Conservation (phyloP, 1,284 basidiomycete species). For the Porogramme epimiltina region DNA sequence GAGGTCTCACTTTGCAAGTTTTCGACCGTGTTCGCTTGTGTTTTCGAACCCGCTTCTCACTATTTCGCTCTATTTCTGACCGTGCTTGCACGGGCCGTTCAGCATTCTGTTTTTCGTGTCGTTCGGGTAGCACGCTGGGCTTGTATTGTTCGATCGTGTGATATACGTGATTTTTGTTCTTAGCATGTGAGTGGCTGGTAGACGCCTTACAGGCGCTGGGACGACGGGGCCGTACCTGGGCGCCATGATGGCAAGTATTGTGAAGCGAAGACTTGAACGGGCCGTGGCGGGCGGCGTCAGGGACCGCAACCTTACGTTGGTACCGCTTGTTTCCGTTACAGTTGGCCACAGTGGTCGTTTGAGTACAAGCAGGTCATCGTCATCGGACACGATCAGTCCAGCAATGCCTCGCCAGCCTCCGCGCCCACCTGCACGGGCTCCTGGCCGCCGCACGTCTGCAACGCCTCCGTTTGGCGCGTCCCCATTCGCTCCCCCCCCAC, state of each 20-base stretch:
- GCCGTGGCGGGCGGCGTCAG: not conserved
- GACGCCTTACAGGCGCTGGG: no score
- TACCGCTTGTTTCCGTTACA: no score
- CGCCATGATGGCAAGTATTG: not conserved
- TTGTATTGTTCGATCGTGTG: constrained; percentile 9
- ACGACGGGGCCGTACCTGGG: not conserved
- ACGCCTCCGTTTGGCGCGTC: not conserved
- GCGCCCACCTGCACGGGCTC: not conserved
- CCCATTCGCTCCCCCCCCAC: not conserved
- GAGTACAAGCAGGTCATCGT: no score
- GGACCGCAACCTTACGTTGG: constrained; percentile 2
- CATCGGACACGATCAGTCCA: not conserved
- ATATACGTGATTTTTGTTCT: not conserved
- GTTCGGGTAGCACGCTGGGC: constrained; percentile 11
- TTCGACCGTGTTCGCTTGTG: not conserved
- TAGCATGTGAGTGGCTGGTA: no score
- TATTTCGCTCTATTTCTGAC: not conserved
- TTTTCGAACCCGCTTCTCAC: not conserved
- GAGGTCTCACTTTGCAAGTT: no score
- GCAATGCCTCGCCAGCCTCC: not conserved
- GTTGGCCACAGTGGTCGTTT: no score
- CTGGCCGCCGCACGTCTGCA: constrained; percentile 6
- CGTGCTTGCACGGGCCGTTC: not conserved
- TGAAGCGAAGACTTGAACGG: no score
- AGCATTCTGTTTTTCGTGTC: not conserved